Base-by-base conservation (phyloP, 2,329 filamentous ascomycete species). In the Elsinoe perseae region DNA sequence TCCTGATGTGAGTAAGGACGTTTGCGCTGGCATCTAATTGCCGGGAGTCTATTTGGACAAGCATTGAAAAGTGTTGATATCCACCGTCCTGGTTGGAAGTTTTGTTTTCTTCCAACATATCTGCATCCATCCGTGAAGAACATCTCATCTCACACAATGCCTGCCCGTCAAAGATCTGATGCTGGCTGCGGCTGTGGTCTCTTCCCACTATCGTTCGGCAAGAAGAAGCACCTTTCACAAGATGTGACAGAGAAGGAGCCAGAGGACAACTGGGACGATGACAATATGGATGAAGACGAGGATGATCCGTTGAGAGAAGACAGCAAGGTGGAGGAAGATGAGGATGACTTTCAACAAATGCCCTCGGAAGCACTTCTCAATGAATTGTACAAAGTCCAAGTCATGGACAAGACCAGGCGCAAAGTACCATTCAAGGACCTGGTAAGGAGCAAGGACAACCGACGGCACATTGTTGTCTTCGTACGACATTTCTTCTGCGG, bases 401-500 rank as follows among this genome's bases (percentile, higher is more conserved):
- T 56, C 16, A 46, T 56, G 36, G 40, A 46, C 53, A 56, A 56
- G 40, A 56, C 38, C 2, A 30, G 53, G 25, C 21, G 40, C 23
- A 56, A 56, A 38, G 42, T 56, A 27, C 38, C 40, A n/a, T 56
- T 56, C 53, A 56, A 48, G 27, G 53, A 56, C 30, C 14, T 56
- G 21, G 16, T 46, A 7, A 42, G 21, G 40, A 56, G 53, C 53
- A 56, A 56, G 28, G 53, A 58, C 14, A 36, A 56, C 23, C 53
- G 53, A 14, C 53, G 61, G 46, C 64, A 68, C 34, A 62, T 72
- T 32, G 63, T 72, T 16, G 58, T 72, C 50, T 72, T 72, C 62
- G 65, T 72, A 28, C 64, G 70, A 28, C 70, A 72, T 60, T 72
- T 71, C 62, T 71, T 65, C 64, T 72, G 70, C 61, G 69, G 69